phyloP scores from a whole-genome alignment of 1,139 yeast species.

The Waltiozyma sp. region DNA sequence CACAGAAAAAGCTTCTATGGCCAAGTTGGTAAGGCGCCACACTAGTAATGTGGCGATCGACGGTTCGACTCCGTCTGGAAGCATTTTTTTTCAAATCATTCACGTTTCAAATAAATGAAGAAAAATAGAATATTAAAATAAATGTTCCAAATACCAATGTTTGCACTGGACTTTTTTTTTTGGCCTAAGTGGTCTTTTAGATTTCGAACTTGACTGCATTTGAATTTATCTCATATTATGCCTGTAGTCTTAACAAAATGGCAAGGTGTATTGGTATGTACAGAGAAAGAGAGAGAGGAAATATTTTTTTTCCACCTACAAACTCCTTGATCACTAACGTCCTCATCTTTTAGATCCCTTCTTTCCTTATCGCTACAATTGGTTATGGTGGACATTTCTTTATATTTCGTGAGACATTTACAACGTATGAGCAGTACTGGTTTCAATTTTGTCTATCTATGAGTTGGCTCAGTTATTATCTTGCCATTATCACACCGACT shows the following conservation, averaged over 20 bases:
- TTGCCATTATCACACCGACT: conserved; percentile 49
- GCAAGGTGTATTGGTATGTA: conserved; percentile 12
- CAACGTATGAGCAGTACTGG: conserved; percentile 30
- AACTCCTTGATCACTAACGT: background rate
- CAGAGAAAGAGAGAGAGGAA: background rate
- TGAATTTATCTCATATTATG: conserved; percentile 2
- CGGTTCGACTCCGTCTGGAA: too few species aligned
- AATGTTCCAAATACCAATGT: too few species aligned
- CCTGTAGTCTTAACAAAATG: conserved; percentile 9
- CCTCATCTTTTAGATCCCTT: conserved; percentile 41
- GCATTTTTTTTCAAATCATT: too few species aligned
- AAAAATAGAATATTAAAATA: too few species aligned
- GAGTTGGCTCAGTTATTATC: conserved; percentile 61
- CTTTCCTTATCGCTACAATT: conserved; percentile 42
- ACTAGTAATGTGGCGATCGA: too few species aligned
- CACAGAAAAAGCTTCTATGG: too few species aligned
- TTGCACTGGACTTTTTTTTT: too few species aligned
- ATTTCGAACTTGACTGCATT: too few species aligned
- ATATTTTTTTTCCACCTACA: background rate
- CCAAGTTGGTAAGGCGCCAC: too few species aligned
- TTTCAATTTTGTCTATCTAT: conserved; percentile 40
- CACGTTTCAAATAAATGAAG: too few species aligned
- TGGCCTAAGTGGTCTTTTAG: too few species aligned
- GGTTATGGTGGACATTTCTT: conserved; percentile 59
- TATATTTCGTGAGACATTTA: conserved; percentile 37